phyloP scores from a whole-genome alignment of 208 protist genomes.

The Leishmania mexicana region DNA sequence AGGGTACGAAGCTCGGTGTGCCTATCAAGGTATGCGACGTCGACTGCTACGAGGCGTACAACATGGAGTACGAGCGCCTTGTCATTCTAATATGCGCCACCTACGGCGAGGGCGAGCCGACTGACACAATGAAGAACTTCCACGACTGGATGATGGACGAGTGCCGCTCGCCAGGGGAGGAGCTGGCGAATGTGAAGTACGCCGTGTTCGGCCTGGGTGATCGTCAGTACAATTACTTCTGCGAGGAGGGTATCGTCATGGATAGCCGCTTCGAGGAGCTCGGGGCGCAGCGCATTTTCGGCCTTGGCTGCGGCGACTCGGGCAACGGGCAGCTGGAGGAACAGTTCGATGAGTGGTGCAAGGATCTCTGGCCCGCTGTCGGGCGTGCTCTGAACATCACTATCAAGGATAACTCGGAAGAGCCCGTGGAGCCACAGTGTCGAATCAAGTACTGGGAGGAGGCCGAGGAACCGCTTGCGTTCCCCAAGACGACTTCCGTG shows the following conservation, averaged over 20 bases:
- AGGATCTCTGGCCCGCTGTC: slow-evolving; percentile 84
- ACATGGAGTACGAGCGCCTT: slow-evolving; percentile 67
- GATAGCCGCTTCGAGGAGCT: slow-evolving; percentile 90
- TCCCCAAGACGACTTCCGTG: slow-evolving; percentile 89
- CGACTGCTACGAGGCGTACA: slow-evolving; percentile 66
- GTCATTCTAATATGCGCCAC: slow-evolving; percentile 88
- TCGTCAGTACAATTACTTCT: slow-evolving; percentile 91
- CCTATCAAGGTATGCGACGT: slow-evolving; percentile 59
- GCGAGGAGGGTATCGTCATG: slow-evolving; percentile 83
- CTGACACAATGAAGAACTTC: slow-evolving; percentile 90
- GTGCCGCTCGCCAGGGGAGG: slow-evolving; percentile 45
- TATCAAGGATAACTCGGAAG: slow-evolving; percentile 59
- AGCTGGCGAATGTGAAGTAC: slow-evolving; percentile 81
- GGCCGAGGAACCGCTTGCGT: slow-evolving; percentile 70
- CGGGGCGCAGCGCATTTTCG: slow-evolving; percentile 83
- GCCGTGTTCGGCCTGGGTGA: slow-evolving; percentile 92
- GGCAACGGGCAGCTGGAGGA: slow-evolving; percentile 85
- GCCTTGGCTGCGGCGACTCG: slow-evolving; percentile 75
- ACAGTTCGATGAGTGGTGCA: slow-evolving; percentile 86
- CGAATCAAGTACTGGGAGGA: slow-evolving; percentile 85
- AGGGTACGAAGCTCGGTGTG: slow-evolving; percentile 69
- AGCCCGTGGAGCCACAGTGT: slow-evolving; percentile 84
- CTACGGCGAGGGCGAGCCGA: slow-evolving; percentile 92
- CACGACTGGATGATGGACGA: slow-evolving; percentile 87
- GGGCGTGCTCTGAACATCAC: slow-evolving; percentile 73